Evolutionary conservation across 2,329 filamentous ascomycete genomes (phyloP).

Genomic region (Hymenoscyphus repandus): DNA sequence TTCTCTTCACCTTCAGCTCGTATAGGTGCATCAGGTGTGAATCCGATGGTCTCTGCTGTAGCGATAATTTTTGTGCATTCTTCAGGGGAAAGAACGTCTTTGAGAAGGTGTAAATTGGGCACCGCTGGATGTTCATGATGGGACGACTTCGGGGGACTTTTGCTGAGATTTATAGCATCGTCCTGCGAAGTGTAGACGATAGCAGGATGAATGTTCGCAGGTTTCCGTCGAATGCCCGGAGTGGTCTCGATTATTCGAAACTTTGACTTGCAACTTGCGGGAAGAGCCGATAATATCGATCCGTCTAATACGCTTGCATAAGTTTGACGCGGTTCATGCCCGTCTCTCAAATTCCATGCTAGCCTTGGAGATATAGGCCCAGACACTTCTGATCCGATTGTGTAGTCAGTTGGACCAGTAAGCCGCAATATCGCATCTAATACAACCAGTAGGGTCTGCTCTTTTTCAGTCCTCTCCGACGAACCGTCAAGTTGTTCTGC

Average conservation of each 20-base stretch:
- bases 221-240: slow-evolving; percentile 54
- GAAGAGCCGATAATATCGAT: slow-evolving; percentile 42
- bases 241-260: slow-evolving; percentile 59
- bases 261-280: slow-evolving; percentile 33
- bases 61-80: slow-evolving; percentile 65
- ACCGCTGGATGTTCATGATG: slow-evolving; percentile 55
- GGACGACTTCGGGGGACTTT: slow-evolving; percentile 43
- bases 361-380: slow-evolving; percentile 52
- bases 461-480: slow-evolving; percentile 38
- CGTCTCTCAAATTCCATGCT: slow-evolving; percentile 53
- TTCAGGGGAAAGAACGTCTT: slow-evolving; percentile 51
- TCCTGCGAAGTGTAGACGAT: slow-evolving; percentile 58
- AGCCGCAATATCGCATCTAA: slow-evolving; percentile 61
- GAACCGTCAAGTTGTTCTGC: slow-evolving; percentile 47
- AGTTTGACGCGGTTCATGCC: slow-evolving; percentile 37
- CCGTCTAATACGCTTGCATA: slow-evolving; percentile 56
- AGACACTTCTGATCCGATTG: slow-evolving; percentile 28
- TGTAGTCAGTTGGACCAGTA: slow-evolving; percentile 54
- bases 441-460: slow-evolving; percentile 53
- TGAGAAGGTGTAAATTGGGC: slow-evolving; percentile 54
- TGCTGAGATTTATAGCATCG: slow-evolving; percentile 48
- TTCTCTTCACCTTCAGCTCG: slow-evolving; percentile 56
- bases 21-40: slow-evolving; percentile 62
- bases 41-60: slow-evolving; percentile 59
- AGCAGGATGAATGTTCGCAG: slow-evolving; percentile 62